Evolutionary conservation across 2,329 filamentous ascomycete genomes (phyloP).

Genomic region (Lanzia echinophila): DNA sequence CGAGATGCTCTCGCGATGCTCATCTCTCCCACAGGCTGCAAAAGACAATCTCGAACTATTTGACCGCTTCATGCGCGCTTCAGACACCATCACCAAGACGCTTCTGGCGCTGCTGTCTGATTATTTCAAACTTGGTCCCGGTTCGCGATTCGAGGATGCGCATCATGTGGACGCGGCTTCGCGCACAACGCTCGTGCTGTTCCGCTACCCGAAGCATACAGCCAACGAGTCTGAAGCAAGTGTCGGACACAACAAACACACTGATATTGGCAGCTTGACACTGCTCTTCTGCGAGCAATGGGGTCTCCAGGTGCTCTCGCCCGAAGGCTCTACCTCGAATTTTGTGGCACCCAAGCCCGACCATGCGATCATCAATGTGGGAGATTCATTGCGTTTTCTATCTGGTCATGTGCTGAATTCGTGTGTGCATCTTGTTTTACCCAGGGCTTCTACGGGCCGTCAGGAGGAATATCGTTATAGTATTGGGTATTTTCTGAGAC

Average conservation of each 20-base stretch:
- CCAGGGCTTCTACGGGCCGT: too few species aligned
- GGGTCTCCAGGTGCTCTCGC: slow-evolving; percentile 44
- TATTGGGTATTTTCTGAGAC: too few species aligned
- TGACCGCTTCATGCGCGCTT: background rate
- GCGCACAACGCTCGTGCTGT: background rate
- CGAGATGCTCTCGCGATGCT: background rate
- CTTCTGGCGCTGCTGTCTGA: background rate
- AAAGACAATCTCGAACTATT: background rate
- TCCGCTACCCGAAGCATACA: background rate
- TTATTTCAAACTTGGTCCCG: background rate
- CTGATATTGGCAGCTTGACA: slow-evolving; percentile 48
- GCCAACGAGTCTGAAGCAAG: background rate
- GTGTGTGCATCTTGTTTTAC: too few species aligned
- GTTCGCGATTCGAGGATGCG: background rate
- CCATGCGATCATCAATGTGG: slow-evolving; percentile 49
- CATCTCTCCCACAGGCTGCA: background rate
- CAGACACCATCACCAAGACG: background rate
- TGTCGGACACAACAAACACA: slow-evolving; percentile 36
- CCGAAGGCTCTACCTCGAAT: slow-evolving; percentile 41
- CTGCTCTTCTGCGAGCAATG: slow-evolving; percentile 45
- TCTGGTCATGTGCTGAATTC: slow-evolving; percentile 31
- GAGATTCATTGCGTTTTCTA: slow-evolving; percentile 50
- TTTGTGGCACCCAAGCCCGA: slow-evolving; percentile 46
- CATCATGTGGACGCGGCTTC: background rate
- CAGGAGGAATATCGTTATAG: too few species aligned